phyloP scores from a whole-genome alignment of 163 green algal species.

The Picocystis sp. region DNA sequence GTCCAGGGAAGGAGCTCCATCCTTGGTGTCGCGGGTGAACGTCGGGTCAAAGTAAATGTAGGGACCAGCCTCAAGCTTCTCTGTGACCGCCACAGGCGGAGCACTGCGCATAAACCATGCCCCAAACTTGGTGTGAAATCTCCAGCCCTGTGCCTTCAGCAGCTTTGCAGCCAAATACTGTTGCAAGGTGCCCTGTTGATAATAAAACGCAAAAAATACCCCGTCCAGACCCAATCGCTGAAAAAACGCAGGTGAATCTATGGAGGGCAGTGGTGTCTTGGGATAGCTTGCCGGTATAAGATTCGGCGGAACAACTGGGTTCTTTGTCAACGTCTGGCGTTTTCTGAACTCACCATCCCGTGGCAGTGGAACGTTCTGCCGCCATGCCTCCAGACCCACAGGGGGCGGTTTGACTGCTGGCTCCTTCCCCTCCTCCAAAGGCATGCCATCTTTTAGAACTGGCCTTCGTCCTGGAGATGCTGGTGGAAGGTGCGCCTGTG shows the following conservation, averaged over 20 bases:
- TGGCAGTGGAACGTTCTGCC: too few species aligned
- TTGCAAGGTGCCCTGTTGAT: slow-evolving; percentile 22
- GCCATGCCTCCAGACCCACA: too few species aligned
- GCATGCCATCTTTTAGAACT: too few species aligned
- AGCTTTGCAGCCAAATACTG: slow-evolving; percentile 5
- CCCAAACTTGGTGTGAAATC: slow-evolving; percentile 1
- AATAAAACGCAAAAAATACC: slow-evolving; percentile 97
- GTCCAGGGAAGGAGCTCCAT: neutral
- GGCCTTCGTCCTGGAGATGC: too few species aligned
- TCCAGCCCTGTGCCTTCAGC: slow-evolving; percentile 5
- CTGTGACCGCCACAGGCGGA: neutral
- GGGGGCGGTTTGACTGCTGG: too few species aligned
- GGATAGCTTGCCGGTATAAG: slow-evolving; percentile 25
- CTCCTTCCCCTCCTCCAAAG: too few species aligned
- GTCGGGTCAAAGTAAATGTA: slow-evolving; percentile 5
- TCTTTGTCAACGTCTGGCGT: too few species aligned
- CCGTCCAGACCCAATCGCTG: slow-evolving; percentile 81
- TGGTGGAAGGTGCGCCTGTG: too few species aligned
- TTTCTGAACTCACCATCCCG: too few species aligned
- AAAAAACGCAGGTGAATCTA: slow-evolving; percentile 73
- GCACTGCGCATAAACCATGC: slow-evolving; percentile 3
- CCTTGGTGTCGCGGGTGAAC: slow-evolving; percentile 1
- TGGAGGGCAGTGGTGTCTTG: slow-evolving; percentile 23
- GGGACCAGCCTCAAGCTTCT: neutral
- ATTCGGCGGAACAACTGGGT: too few species aligned